Conservation (phyloP, 1,139 yeast species). For the Hansenula lynferdii region DNA sequence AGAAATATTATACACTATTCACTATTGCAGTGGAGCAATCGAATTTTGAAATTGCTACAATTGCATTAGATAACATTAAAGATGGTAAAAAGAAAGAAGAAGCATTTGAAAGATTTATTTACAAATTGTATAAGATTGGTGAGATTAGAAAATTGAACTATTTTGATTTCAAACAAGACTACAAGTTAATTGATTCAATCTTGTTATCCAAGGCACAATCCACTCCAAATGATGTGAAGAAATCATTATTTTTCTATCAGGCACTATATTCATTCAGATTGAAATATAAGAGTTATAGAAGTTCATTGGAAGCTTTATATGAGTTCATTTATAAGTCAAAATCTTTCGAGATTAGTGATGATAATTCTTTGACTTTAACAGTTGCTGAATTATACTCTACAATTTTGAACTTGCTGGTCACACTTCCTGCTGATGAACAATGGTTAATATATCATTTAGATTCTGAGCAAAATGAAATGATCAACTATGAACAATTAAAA, state of each 20-base stretch:
- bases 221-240: slow-evolving; percentile 24
- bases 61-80: slow-evolving; percentile 15
- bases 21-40: slow-evolving; percentile 21
- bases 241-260: slow-evolving; percentile 45
- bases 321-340: slow-evolving; percentile 42
- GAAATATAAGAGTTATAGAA: slow-evolving; percentile 41
- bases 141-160: slow-evolving; percentile 21
- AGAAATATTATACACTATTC: slow-evolving; percentile 19
- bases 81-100: slow-evolving; percentile 12
- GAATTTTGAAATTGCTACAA: slow-evolving; percentile 20
- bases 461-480: slow-evolving; percentile 15
- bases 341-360: slow-evolving; percentile 8
- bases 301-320: slow-evolving; percentile 54
- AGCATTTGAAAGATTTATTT: slow-evolving; percentile 18
- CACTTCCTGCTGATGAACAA: slow-evolving; percentile 44
- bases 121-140: slow-evolving; percentile 17
- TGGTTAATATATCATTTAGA: slow-evolving; percentile 44
- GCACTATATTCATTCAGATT: slow-evolving; percentile 53
- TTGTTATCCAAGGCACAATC: slow-evolving; percentile 35
- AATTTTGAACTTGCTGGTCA: slow-evolving; percentile 44
- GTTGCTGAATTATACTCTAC: slow-evolving; percentile 33
- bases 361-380: slow-evolving; percentile 2
- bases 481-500: slow-evolving; percentile 19
- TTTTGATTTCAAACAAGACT: slow-evolving; percentile 16
- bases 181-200: slow-evolving; percentile 33